Percentiles rank a stretch among this genome's conserved stretches.
Evolutionary conservation across 306 rosid species (phyloP).

Genomic region (Astragalus membranaceus): DNA sequence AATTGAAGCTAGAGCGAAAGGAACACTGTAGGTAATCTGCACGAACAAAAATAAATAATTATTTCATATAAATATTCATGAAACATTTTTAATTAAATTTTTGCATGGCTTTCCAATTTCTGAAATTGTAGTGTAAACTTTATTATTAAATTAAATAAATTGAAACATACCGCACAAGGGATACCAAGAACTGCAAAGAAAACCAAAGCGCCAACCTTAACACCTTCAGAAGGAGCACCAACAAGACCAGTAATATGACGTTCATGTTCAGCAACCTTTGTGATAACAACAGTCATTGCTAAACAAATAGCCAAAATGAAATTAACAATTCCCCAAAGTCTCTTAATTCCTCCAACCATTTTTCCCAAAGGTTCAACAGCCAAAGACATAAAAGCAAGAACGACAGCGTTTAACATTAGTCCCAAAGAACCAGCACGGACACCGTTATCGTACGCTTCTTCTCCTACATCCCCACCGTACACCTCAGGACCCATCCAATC

Average conservation of each 20-base stretch:
- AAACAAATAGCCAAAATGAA: conserved; percentile 13
- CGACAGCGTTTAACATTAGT: conserved; percentile 20
- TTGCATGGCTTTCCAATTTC: too few relatives aligned
- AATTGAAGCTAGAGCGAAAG: conserved; percentile 33
- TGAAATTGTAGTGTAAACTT: too few relatives aligned
- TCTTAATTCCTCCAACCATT: conserved; percentile 17
- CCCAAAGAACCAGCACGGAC: too few relatives aligned
- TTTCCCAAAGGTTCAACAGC: conserved; percentile 13
- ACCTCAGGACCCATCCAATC: too few relatives aligned
- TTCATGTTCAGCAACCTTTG: neutral
- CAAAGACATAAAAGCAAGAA: conserved; percentile 14
- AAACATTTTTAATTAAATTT: too few relatives aligned
- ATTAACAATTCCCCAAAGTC: conserved; percentile 14
- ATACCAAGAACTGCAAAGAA: conserved; percentile 50
- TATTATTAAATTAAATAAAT: too few relatives aligned
- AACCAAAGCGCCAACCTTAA: conserved; percentile 41
- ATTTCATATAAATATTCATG: too few relatives aligned
- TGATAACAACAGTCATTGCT: conserved; percentile 13
- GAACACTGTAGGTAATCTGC: conserved; percentile 63
- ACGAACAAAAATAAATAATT: neutral
- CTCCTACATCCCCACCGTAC: too few relatives aligned
- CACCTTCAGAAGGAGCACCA: conserved; percentile 1
- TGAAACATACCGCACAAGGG: conserved; percentile 46
- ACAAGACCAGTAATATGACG: neutral
- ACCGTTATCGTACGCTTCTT: too few relatives aligned